Conservation (phyloP, 176 grass and related monocot genomes). For the Oryza longistaminata region DNA sequence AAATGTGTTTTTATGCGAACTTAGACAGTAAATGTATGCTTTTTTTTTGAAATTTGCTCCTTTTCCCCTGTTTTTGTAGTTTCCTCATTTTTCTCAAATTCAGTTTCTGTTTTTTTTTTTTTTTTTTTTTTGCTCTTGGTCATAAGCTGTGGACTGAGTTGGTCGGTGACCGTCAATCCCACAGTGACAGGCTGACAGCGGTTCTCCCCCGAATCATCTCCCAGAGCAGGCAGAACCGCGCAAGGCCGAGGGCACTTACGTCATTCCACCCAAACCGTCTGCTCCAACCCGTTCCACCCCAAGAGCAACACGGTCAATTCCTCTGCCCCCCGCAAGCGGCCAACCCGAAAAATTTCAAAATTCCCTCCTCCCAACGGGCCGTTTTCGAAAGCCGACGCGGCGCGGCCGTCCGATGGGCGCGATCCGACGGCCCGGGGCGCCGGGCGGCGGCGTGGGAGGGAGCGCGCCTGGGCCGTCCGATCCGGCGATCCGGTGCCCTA, state of each 20-base stretch:
- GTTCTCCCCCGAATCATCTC: too few species aligned
- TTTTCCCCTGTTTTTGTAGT: too few species aligned
- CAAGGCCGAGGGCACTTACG: neutral
- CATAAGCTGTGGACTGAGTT: too few species aligned
- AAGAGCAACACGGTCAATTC: conserved; percentile 40
- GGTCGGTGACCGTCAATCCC: neutral
- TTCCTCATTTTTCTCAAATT: too few species aligned
- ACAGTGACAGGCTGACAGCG: too few species aligned
- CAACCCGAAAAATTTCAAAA: conserved; percentile 53
- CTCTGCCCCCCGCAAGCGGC: neutral
- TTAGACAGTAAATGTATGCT: too few species aligned
- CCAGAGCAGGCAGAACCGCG: neutral
- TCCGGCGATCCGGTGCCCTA: conserved; percentile 48
- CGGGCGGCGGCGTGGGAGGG: conserved; percentile 48
- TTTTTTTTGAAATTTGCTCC: too few species aligned
- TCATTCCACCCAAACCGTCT: conserved; percentile 1
- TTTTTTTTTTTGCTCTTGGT: too few species aligned
- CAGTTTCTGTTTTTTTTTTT: too few species aligned
- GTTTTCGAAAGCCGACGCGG: conserved; percentile 36
- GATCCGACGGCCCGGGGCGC: conserved; percentile 47
- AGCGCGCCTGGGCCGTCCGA: conserved; percentile 59
- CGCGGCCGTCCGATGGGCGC: conserved; percentile 37
- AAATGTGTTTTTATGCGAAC: too few species aligned
- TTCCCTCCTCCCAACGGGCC: conserved; percentile 37
- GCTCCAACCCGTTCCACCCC: neutral